These are phyloP conservation scores for Lodderomyces pseudojiufengensis DNA, from an alignment of 1,139 yeast species.

Conservation along the genomic window DNA sequence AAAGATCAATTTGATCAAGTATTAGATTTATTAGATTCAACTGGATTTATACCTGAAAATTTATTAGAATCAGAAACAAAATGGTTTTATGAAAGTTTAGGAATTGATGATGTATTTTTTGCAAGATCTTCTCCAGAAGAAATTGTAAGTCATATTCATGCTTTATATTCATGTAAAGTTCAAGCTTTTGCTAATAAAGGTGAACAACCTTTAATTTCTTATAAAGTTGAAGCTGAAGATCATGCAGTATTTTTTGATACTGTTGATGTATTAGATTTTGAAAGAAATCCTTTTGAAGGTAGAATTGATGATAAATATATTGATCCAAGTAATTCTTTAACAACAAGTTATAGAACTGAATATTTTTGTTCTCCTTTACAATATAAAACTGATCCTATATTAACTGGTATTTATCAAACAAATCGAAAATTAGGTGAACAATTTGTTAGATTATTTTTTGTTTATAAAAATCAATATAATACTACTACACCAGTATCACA, in stretches of 20 bases:
- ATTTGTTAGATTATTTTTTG: conserved; percentile 76
- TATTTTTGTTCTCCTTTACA: conserved; percentile 71
- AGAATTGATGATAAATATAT: conserved; percentile 80
- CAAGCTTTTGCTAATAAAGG: conserved; percentile 62
- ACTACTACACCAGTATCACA: conserved; percentile 23
- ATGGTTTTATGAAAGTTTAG: conserved; percentile 86
- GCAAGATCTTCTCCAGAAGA: conserved; percentile 79
- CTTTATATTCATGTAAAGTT: conserved; percentile 88
- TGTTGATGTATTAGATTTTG: conserved; percentile 34
- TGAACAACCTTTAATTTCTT: conserved; percentile 57
- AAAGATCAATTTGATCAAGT: conserved; percentile 79
- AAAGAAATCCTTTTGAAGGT: conserved; percentile 49
- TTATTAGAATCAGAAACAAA: conserved; percentile 81
- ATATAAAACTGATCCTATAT: conserved; percentile 44
- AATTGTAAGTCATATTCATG: conserved; percentile 79
- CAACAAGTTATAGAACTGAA: conserved; percentile 66
- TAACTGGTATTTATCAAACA: conserved; percentile 39
- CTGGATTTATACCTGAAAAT: conserved; percentile 86
- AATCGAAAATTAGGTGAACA: conserved; percentile 39
- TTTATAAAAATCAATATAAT: conserved; percentile 70
- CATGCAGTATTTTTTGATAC: conserved; percentile 93
- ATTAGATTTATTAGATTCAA: conserved; percentile 73
- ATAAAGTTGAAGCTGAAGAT: conserved; percentile 72
- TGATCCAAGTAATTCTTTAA: conserved; percentile 47
- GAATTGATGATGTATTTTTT: conserved; percentile 90